Percentiles rank a stretch among this genome's conserved stretches.
These are phyloP conservation scores for Vigna hirtella DNA, from an alignment of 306 rosid genomes.

Conservation along the genomic window DNA sequence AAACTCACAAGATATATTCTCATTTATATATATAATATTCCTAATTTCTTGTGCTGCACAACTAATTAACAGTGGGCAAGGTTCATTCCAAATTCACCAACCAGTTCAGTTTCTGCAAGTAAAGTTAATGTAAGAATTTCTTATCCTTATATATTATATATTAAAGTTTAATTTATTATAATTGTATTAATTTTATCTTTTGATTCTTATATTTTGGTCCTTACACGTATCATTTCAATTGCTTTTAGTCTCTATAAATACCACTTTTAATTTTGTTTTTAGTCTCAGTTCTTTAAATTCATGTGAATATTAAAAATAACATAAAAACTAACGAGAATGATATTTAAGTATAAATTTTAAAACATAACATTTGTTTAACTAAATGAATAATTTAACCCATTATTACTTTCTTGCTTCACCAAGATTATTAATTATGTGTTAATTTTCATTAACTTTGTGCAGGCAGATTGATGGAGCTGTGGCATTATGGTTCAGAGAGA, in stretches of 20 bases:
- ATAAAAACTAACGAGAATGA: no score
- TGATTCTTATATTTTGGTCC: no score
- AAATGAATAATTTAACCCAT: no score
- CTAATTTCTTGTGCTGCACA: constrained; percentile 1
- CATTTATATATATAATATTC: background rate
- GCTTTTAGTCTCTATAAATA: no score
- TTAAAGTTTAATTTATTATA: no score
- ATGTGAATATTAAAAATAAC: no score
- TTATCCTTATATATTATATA: background rate
- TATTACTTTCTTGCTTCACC: background rate
- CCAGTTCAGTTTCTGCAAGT: constrained; percentile 63
- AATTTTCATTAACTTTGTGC: constrained; percentile 24
- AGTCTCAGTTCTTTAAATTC: no score
- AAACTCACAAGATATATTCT: background rate
- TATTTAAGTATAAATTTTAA: no score
- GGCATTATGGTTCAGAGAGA: constrained; percentile 26
- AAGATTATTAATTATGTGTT: constrained; percentile 20
- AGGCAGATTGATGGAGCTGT: constrained; percentile 47
- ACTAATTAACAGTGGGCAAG: constrained; percentile 81
- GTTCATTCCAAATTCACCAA: constrained; percentile 79
- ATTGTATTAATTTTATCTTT: no score
- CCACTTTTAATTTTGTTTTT: no score
- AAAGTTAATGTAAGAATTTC: constrained; percentile 52
- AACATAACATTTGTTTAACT: no score
- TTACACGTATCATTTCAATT: no score